Percentiles rank a stretch among this genome's conserved stretches.
Evolutionary conservation across 306 rosid genomes (phyloP).

Genomic region (Cicer cuneatum): DNA sequence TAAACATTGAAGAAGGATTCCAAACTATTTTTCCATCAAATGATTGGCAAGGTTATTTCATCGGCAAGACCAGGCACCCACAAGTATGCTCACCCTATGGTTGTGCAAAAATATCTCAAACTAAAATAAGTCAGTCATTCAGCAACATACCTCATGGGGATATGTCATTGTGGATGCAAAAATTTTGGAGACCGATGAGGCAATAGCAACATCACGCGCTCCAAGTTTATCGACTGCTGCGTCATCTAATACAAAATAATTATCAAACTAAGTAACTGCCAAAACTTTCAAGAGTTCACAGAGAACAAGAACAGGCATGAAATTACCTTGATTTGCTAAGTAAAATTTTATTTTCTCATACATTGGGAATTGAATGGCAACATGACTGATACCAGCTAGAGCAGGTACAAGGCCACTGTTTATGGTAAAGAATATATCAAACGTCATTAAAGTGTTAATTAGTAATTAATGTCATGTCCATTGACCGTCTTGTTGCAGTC

Average conservation of each 20-base stretch:
- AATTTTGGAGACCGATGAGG: slow-evolving; percentile 85
- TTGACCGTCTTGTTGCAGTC: slow-evolving; percentile 14
- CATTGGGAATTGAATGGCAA: slow-evolving; percentile 86
- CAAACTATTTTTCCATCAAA: slow-evolving; percentile 6
- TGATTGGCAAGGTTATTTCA: slow-evolving; percentile 30
- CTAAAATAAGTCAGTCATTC: slow-evolving; percentile 37
- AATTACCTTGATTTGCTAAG: slow-evolving; percentile 72
- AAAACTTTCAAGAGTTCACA: slow-evolving; percentile 15
- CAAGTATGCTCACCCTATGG: neutral
- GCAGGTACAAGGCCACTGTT: slow-evolving; percentile 93
- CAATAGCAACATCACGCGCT: slow-evolving; percentile 85
- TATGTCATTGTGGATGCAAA: slow-evolving; percentile 90
- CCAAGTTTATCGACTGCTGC: slow-evolving; percentile 68
- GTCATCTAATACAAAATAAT: slow-evolving; percentile 54
- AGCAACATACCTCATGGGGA: slow-evolving; percentile 80
- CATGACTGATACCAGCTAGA: slow-evolving; percentile 89
- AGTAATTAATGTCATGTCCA: slow-evolving; percentile 20
- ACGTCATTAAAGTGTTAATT: slow-evolving; percentile 25
- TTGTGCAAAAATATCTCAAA: slow-evolving; percentile 31
- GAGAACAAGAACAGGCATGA: slow-evolving; percentile 26
- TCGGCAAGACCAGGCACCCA: slow-evolving; percentile 6
- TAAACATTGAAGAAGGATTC: slow-evolving; percentile 19
- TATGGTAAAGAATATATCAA: slow-evolving; percentile 34
- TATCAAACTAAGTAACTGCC: slow-evolving; percentile 30
- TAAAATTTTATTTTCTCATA: slow-evolving; percentile 75